Evolutionary conservation across 2,329 filamentous ascomycete genomes (phyloP), one percentile per base, ranked within the genome.

Genomic region (Botrytis squamosa): DNA sequence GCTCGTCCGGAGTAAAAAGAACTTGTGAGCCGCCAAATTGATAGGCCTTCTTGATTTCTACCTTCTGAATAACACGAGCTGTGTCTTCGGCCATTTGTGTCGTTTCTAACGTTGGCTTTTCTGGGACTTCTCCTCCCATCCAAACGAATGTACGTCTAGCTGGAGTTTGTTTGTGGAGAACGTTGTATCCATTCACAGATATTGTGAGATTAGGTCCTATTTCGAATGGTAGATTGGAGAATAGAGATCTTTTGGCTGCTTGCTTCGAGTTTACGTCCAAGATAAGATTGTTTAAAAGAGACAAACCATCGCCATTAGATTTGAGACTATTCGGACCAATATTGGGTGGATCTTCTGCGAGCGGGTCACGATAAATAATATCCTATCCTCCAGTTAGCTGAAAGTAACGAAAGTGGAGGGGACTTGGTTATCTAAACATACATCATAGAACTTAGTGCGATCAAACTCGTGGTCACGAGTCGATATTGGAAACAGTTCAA

Each of bases 11-110:
- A 0, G 91, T 91, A 81, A 99, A 99, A 67, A 92, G 88, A 65
- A 99, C 89, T 66, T 94, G 94, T 77, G 97, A 93, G 57, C 94
- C 95, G 20, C 95, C 96, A 80, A 98, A 98, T 79, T 96, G 98
- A 85, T 96, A 99, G 0, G 95, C 96, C 82, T 96, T 98, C 74
- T 92, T 92, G 33, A 97, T 88, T 79, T 98, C 94, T 4, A 84
- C 84, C 78, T 95, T 95, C 76, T 97, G 91, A 0, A 98, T 90
- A 0, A 90, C 89, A 55, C 91, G 88, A 3, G 91, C 89, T 29
- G 90, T 94, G 77, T 97, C 93, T 75, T 94, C 92, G 6, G 93
- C 91, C 72, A 95, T 87, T 73, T 91, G 89, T 1, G 90, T 91
- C 0, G 93, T 96, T 78, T 92, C 88, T 1, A 92, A 90, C 20